Evolutionary conservation across 2,329 filamentous ascomycete species (phyloP), one percentile per base, ranked within the genome.

Genomic region (Aspergillus fijiensis): DNA sequence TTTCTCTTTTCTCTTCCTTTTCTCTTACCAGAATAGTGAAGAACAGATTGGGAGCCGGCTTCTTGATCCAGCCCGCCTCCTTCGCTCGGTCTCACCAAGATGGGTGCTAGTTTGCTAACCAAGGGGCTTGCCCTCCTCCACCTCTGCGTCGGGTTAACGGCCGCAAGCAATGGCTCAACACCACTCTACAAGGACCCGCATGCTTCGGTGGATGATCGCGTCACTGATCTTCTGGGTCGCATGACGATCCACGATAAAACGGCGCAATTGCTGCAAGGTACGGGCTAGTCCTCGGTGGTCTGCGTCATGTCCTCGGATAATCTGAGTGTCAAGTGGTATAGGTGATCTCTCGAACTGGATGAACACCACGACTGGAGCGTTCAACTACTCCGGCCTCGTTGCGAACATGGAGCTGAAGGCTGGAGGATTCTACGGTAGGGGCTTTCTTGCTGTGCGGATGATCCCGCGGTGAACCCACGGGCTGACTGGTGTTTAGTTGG

Each of bases 201-300:
- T 58, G 84, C 86, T 5, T 77, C 85, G 7, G 79, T 91, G 14
- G 85, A 90, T 55, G 84, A 83, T 53, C 82, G 89, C 60, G 84
- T 92, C 11, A 73, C 83, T 10, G 89, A 92, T 71, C 81, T 92
- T 5, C 76, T 92, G 55, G 83, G 84, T 12, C 84, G 87, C 25
- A 92, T 92, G 89, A 90, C 87, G 0, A 83, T 90, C 57, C 81
- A 89, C 68, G 89, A 92, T 61, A 92, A 92, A 77, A 84, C 85
- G 49, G 82, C 87, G 1, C 89, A 92, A 71, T 78, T 89, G 65
- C 80, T 88, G 29, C 87, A 89, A 70, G 86, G 73, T 74, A 59
- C 27, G 55, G 47, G 31, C 31, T 14, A n/a, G 39, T 33, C 10
- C 7, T 5, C 23, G 2, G 33, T 21, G n/a, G n/a, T 10, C 16